A percentile compares a stretch with the other conserved stretches of the same genome.
Evolutionary conservation across 2,329 filamentous ascomycete species (phyloP).

Genomic region (Cytospora leucostoma): DNA sequence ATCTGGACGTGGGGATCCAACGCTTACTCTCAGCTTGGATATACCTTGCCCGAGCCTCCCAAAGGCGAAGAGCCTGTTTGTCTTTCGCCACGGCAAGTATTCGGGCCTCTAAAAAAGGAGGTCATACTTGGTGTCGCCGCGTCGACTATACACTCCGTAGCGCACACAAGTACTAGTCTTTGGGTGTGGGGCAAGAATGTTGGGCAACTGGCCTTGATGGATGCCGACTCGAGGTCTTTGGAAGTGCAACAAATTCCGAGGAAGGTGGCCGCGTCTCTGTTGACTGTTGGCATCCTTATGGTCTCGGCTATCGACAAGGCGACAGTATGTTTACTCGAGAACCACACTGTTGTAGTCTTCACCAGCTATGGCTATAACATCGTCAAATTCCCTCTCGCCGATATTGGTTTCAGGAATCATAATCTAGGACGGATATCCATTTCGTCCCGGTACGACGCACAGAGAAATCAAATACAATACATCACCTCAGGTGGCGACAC

Average conservation of each 20-base stretch:
- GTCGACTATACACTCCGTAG: constrained; percentile 88
- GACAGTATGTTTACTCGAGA: constrained; percentile 81
- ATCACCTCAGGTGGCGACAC: constrained; percentile 87
- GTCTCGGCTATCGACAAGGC: constrained; percentile 89
- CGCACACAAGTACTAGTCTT: constrained; percentile 76
- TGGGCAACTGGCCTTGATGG: constrained; percentile 90
- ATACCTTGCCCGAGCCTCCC: constrained; percentile 66
- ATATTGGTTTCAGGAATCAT: constrained; percentile 66
- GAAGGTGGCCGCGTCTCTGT: constrained; percentile 83
- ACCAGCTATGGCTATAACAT: constrained; percentile 96
- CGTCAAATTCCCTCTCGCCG: constrained; percentile 74
- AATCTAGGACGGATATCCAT: constrained; percentile 65
- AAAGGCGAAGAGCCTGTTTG: constrained; percentile 85
- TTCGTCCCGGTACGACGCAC: constrained; percentile 64
- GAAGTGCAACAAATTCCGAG: constrained; percentile 81
- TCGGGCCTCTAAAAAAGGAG: constrained; percentile 88
- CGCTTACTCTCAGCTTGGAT: constrained; percentile 81
- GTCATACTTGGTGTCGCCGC: constrained; percentile 79
- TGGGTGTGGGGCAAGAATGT: constrained; percentile 96
- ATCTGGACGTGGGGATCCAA: constrained; percentile 96
- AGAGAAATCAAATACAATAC: constrained; percentile 69
- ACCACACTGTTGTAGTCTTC: constrained; percentile 88
- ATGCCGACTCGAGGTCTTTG: constrained; percentile 89
- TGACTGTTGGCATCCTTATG: constrained; percentile 70
- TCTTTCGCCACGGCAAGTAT: constrained; percentile 80